A percentile compares a stretch with the other conserved stretches of the same genome.
phyloP scores from a whole-genome alignment of 192 early-diverging fungal genomes.

The Umbelopsis sp. region DNA sequence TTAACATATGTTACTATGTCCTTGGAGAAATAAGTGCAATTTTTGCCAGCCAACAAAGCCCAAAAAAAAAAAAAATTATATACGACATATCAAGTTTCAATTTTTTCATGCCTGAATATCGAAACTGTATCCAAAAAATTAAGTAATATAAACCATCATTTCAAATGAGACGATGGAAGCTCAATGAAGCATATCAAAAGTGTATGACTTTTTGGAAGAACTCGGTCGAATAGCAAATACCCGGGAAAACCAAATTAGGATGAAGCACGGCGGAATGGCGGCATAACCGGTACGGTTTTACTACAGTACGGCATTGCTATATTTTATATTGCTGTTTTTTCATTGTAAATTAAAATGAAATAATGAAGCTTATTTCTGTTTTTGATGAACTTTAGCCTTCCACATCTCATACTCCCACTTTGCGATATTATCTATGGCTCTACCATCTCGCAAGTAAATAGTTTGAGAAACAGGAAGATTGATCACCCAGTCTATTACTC shows the following conservation, averaged over 20 bases:
- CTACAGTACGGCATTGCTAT: not conserved
- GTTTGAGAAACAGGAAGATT: conserved; percentile 35
- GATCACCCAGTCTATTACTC: conserved; percentile 46
- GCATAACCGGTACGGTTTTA: not conserved
- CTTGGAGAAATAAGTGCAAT: too few species aligned
- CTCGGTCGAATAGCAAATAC: not conserved
- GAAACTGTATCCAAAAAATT: too few species aligned
- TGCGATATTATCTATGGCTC: conserved; percentile 43
- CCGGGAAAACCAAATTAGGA: conserved; percentile 1
- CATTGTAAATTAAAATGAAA: not conserved
- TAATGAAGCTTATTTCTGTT: not conserved
- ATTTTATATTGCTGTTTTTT: not conserved
- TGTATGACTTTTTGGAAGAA: not conserved
- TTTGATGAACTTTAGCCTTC: conserved; percentile 19
- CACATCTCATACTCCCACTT: conserved; percentile 57
- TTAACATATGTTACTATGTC: too few species aligned
- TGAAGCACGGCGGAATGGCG: not conserved
- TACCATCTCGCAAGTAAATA: conserved; percentile 52
- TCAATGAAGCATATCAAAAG: not conserved
- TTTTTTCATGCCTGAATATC: too few species aligned
- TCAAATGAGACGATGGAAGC: too few species aligned
- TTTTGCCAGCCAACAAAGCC: too few species aligned
- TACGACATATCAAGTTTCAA: too few species aligned
- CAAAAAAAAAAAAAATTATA: too few species aligned
- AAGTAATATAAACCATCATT: too few species aligned